Evolutionary conservation across 148 eudicot genomes (phyloP), one percentile per base, ranked within the genome.

Genomic region (Salicornia ramosissima): DNA sequence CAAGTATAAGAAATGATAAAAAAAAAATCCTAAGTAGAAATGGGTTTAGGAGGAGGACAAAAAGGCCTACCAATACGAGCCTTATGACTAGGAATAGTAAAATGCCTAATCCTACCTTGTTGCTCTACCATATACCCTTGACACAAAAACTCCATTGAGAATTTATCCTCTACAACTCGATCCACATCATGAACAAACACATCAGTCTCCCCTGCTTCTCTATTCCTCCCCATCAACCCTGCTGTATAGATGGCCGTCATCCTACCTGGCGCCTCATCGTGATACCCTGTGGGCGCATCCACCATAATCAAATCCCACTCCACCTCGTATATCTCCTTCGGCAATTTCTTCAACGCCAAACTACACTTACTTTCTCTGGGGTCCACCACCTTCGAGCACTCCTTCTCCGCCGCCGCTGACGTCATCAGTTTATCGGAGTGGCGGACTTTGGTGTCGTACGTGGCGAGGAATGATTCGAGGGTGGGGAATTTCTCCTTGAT

Each of bases 301-400:
- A 91, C 91, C 95, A 91, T 91, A 40, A 91, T 82, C 77, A 88
- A 55, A 58, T 91, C 97, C 97, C 97, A 91, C 50, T 85, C 92
- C 2, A 81, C 74, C 16, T 88, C 90, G 10, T 88, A 91, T 8
- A 91, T 65, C 54, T 83, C 90, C 2, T 49, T 67, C 0, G 95
- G 90, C 1, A 91, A 49, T 1, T 83, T 80, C 64, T 75, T 84
- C 19, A 86, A 52, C 0, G 97, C 83, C 2, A 91, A 79, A n/a
- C 21, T 50, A 42, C 95, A 91, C 40, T 73, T 65, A 0, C 92
- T 85, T 40, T 69, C 40, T 54, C 80, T 64, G 3, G 80, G 80
- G 53, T 73, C 80, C n/a, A 53, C 78, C 80, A 69, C 83, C 6
- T 12, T 31, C 18, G 58, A 10, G 21, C 80, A 77, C 10, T 74